A percentile compares a stretch with the other conserved stretches of the same genome.
These are phyloP conservation scores for Diaporthe velutina DNA, from an alignment of 2,329 filamentous ascomycete genomes.

Conservation along the genomic window DNA sequence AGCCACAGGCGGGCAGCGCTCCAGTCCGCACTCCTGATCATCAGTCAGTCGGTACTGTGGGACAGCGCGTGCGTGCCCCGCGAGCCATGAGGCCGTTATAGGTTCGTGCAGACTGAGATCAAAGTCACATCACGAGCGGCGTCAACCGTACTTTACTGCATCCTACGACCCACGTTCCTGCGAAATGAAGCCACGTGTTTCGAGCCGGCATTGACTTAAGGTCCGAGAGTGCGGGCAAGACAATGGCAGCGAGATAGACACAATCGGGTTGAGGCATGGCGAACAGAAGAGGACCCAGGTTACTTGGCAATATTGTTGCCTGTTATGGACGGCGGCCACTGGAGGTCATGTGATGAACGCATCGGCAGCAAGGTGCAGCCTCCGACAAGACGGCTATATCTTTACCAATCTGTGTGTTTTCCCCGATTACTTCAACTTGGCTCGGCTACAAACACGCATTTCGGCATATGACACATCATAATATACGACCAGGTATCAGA, in stretches of 20 bases:
- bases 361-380: constrained; percentile 20
- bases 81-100: neutral
- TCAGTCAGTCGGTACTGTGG: constrained; percentile 19
- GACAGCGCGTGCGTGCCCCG: constrained; percentile 8
- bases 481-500: constrained; percentile 27
- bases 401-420: constrained; percentile 2
- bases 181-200: constrained; percentile 25
- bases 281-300: neutral
- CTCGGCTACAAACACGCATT: constrained; percentile 35
- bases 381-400: neutral
- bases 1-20: neutral
- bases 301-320: constrained; percentile 11
- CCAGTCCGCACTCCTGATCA: constrained; percentile 22
- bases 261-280: neutral
- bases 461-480: constrained; percentile 39
- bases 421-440: constrained; percentile 2
- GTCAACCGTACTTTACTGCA: constrained; percentile 6
- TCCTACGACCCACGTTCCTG: constrained; percentile 3
- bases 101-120: neutral
- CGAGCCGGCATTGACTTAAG: constrained; percentile 4
- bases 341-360: constrained; percentile 25
- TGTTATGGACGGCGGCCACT: neutral
- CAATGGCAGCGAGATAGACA: neutral
- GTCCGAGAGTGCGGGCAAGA: constrained; percentile 9
- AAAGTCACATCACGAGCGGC: constrained; percentile 34